Evolutionary conservation across 345 rosid genomes (phyloP).

Genomic region (Cardamine occulta): DNA sequence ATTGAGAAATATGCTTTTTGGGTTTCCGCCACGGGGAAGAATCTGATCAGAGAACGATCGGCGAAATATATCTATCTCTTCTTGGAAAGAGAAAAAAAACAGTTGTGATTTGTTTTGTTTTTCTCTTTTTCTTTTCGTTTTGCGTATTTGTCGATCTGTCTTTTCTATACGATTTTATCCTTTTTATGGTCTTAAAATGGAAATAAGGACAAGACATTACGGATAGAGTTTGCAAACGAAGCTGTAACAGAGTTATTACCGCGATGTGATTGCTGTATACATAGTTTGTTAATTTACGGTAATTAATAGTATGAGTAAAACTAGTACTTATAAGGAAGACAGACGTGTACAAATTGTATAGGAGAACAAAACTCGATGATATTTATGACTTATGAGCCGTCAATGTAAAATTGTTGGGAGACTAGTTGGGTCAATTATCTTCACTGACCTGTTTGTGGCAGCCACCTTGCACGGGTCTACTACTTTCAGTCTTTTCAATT

Average conservation of each 20-base stretch:
- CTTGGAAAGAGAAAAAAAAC: neutral
- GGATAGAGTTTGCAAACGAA: neutral
- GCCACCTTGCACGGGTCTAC: conserved; percentile 4
- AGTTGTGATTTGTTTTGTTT: neutral
- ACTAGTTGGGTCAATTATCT: conserved; percentile 6
- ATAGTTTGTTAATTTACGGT: conserved; percentile 4
- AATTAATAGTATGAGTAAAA: neutral
- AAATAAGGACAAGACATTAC: neutral
- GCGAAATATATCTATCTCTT: neutral
- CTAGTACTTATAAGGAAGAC: neutral
- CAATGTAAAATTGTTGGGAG: neutral
- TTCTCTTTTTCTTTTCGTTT: neutral
- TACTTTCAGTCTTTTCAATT: conserved; percentile 4
- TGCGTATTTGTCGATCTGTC: neutral
- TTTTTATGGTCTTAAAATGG: neutral
- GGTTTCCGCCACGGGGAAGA: conserved; percentile 1
- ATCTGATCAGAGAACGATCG: conserved; percentile 25
- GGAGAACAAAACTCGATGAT: conserved; percentile 7
- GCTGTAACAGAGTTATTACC: neutral
- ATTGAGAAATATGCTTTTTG: conserved; percentile 5
- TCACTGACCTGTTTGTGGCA: conserved; percentile 4
- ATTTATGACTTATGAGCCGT: neutral
- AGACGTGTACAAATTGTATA: neutral
- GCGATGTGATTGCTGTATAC: neutral
- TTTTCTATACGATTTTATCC: conserved; percentile 11